Evolutionary conservation across 805 yeast genomes (phyloP).

Genomic region (Priceomyces medius): DNA sequence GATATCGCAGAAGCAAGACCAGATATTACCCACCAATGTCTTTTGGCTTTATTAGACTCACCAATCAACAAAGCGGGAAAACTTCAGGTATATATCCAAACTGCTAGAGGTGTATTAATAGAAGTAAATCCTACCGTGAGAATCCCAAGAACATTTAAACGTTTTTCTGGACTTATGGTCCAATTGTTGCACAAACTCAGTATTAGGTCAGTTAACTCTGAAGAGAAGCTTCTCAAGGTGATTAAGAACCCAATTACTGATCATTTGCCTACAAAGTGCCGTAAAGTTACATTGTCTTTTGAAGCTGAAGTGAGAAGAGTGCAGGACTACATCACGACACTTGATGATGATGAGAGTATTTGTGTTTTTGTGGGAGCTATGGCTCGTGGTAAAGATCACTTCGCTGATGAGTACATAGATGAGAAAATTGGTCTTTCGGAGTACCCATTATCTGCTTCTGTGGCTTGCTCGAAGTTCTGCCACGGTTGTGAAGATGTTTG

Average conservation of each 20-base stretch:
- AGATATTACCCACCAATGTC: conserved; percentile 98
- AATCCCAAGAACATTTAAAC: conserved; percentile 96
- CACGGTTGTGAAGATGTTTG: conserved; percentile 99
- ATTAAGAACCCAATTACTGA: conserved; percentile 97
- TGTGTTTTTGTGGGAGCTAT: conserved; percentile 99
- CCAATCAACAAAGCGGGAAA: conserved; percentile 97
- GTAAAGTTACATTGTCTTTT: conserved; percentile 86
- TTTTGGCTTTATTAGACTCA: conserved; percentile 90
- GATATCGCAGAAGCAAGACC: conserved; percentile 98
- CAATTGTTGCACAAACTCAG: conserved; percentile 90
- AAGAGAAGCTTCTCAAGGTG: conserved; percentile 89
- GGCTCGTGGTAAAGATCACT: conserved; percentile 97
- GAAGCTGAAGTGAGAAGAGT: conserved; percentile 88
- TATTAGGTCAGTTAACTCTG: conserved; percentile 91
- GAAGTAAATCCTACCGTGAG: conserved; percentile 96
- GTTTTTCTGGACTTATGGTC: conserved; percentile 97
- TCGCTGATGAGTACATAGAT: conserved; percentile 96
- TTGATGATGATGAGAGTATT: conserved; percentile 87
- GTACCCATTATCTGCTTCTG: conserved; percentile 94
- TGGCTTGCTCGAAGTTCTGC: conserved; percentile 96
- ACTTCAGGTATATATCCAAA: conserved; percentile 93
- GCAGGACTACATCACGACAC: conserved; percentile 77
- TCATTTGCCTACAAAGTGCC: conserved; percentile 93
- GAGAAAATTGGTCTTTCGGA: conserved; percentile 95
- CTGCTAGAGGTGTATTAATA: conserved; percentile 89